These are phyloP conservation scores for Neurospora sp. DNA, from an alignment of 2,329 filamentous ascomycete genomes.

Conservation along the genomic window DNA sequence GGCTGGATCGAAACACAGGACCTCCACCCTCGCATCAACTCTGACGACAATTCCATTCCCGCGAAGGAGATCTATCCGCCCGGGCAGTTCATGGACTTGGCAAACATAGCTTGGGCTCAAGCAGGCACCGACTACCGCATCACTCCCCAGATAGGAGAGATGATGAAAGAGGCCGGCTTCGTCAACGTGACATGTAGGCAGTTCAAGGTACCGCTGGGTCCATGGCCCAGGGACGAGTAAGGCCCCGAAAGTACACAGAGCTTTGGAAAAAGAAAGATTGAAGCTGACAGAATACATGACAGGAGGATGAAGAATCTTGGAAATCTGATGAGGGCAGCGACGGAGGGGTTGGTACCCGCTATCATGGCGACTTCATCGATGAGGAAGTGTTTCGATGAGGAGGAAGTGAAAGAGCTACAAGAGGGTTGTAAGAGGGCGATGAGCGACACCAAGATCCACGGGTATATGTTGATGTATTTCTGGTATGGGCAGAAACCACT, in stretches of 20 bases:
- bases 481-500: constrained; percentile 7
- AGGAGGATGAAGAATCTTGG: not conserved
- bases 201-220: constrained; percentile 10
- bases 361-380: not conserved
- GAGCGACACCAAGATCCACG: constrained; percentile 1
- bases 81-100: constrained; percentile 9
- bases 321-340: not conserved
- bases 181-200: constrained; percentile 11
- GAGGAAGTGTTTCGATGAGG: not conserved
- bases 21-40: constrained; percentile 11
- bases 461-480: constrained; percentile 7
- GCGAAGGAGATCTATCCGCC: constrained; percentile 2
- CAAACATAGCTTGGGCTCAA: constrained; percentile 6
- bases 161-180: constrained; percentile 15
- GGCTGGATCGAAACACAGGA: constrained; percentile 20
- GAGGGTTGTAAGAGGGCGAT: not conserved
- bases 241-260: not conserved
- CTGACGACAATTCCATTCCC: constrained; percentile 16
- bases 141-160: constrained; percentile 12
- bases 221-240: constrained; percentile 5
- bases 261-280: not conserved
- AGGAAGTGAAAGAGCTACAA: not conserved
- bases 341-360: not conserved
- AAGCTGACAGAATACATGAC: not conserved
- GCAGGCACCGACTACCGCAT: constrained; percentile 12